Conservation (phyloP, 768 basidiomycete species). For the Amanita jacksonii region DNA sequence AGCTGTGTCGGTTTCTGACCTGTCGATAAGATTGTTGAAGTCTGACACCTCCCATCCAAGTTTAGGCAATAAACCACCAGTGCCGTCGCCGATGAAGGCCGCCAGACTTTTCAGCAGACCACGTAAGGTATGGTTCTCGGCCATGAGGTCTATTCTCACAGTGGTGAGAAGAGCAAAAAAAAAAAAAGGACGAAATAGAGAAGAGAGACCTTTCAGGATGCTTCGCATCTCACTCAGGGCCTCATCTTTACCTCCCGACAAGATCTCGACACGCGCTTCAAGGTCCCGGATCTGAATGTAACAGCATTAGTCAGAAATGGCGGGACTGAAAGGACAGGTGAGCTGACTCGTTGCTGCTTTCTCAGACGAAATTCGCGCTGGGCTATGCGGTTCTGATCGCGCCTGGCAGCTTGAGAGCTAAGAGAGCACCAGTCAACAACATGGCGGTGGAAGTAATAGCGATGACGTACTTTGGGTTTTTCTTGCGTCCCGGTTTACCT, state of each 20-base stretch:
- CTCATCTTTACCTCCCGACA: conserved; percentile 89
- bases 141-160: conserved; percentile 58
- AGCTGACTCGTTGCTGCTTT: conserved; percentile 72
- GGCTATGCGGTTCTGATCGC: conserved; percentile 87
- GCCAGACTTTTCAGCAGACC: conserved; percentile 68
- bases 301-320: conserved; percentile 7
- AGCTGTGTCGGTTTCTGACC: conserved; percentile 87
- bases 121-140: conserved; percentile 81
- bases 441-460: conserved; percentile 9
- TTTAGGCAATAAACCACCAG: conserved; percentile 66
- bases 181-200: too few relatives aligned
- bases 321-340: background rate
- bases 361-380: conserved; percentile 88
- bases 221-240: conserved; percentile 75
- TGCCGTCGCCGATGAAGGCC: conserved; percentile 80
- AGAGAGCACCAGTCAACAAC: conserved; percentile 8
- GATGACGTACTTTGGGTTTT: conserved; percentile 71
- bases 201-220: conserved; percentile 52
- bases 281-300: conserved; percentile 80
- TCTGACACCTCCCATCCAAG: conserved; percentile 72
- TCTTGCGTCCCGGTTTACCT: conserved; percentile 74
- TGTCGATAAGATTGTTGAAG: conserved; percentile 76
- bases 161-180: background rate
- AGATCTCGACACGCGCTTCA: conserved; percentile 89
- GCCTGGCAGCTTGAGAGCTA: conserved; percentile 81